phyloP scores from a whole-genome alignment of 2,329 filamentous ascomycete species.

The Venturia oleaginea region DNA sequence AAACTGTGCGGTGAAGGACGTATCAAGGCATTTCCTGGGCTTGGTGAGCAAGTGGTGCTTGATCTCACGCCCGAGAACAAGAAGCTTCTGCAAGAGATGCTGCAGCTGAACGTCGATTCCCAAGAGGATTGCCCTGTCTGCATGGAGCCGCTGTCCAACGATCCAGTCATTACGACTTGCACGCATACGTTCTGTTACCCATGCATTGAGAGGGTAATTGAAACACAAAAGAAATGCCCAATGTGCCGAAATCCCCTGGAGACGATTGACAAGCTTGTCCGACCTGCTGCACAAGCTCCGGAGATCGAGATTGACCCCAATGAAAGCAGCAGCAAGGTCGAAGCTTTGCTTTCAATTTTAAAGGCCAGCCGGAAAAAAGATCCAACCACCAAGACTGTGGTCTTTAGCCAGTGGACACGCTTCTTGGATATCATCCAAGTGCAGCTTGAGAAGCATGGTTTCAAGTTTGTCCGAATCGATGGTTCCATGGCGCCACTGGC shows the following conservation, averaged over 20 bases:
- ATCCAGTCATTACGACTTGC: conserved; percentile 76
- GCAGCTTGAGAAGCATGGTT: conserved; percentile 51
- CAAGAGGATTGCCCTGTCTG: conserved; percentile 81
- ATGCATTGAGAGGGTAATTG: conserved; percentile 68
- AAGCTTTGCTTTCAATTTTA: conserved; percentile 67
- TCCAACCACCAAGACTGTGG: conserved; percentile 55
- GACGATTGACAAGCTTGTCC: conserved; percentile 46
- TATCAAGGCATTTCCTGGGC: conserved; percentile 60
- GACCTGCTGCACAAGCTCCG: conserved; percentile 50
- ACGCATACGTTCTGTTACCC: conserved; percentile 68
- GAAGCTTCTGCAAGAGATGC: conserved; percentile 61
- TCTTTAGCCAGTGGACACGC: conserved; percentile 71
- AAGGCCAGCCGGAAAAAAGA: conserved; percentile 55
- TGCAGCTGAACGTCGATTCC: conserved; percentile 67
- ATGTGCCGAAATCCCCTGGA: conserved; percentile 35
- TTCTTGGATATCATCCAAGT: conserved; percentile 65
- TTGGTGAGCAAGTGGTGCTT: conserved; percentile 61
- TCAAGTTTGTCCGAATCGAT: conserved; percentile 65
- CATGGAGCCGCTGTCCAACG: conserved; percentile 54
- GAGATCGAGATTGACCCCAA: conserved; percentile 46
- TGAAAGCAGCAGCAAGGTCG: conserved; percentile 71
- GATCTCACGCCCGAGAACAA: conserved; percentile 63
- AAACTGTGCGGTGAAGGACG: conserved; percentile 63
- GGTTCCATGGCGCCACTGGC: conserved; percentile 63
- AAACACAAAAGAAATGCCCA: conserved; percentile 70